Evolutionary conservation across 2,329 filamentous ascomycete species (phyloP), one percentile per base, ranked within the genome.

Genomic region (Claviceps paspali): DNA sequence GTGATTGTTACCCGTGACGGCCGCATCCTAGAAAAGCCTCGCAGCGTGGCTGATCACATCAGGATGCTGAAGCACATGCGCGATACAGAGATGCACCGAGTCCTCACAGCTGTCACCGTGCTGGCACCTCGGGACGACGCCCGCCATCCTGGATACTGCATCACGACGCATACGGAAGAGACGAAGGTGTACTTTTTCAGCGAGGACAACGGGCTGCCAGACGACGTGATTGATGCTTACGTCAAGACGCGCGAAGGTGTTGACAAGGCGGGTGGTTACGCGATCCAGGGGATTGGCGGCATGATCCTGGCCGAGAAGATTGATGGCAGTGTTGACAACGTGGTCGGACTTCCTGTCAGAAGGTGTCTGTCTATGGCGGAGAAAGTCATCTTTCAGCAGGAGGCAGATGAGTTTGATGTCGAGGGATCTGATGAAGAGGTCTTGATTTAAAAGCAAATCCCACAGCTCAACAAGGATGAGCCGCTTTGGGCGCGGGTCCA

Each of bases 241-340:
- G 80, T 87, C 40, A 71, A 68, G 52, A 95, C 88, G 17, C 70
- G 88, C 38, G 91, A 98, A 64, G 91, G 91, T 2, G 86, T 76
- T 9, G 91, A 96, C 59, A 98, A 96, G 66, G 91, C 91, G 0
- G 91, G 91, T 2, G 91, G 91, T 0, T 98, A 98, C 58, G 91
- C 85, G 1, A 73, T 98, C 37, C 91, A 98, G 60, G 91, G 88
- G 0, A 65, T 88, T 9, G 91, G 83, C 2, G 80, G 82, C 7
- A 77, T 95, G 54, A 67, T 98, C 41, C 60, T 98, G 40, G 77
- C 98, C 10, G 86, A 95, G 56, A 80, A 71, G 57, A 82, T 98
- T 45, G 83, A 94, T 45, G 91, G 91, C 9, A 77, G 76, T 38
- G 83, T 85, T 50, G 91, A 98, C 64, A 96, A 96, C 57, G 91